Conservation (phyloP, 2,329 filamentous ascomycete species). For the Pezicula radicicola region DNA sequence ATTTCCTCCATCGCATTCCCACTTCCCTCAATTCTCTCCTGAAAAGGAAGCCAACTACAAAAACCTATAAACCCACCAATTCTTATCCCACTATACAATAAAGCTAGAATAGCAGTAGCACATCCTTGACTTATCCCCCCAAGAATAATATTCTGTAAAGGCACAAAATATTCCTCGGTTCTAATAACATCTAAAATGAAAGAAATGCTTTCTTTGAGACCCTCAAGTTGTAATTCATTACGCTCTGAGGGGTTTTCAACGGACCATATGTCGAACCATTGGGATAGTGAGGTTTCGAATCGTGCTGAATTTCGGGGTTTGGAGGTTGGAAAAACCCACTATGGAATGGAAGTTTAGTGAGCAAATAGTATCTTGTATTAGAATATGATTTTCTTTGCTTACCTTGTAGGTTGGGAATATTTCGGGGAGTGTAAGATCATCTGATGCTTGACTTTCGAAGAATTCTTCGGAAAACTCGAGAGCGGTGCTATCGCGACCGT, state of each 20-base stretch:
- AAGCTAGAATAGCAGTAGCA: constrained; percentile 35
- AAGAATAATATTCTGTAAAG: constrained; percentile 36
- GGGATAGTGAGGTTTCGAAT: constrained; percentile 27
- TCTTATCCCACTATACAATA: constrained; percentile 27
- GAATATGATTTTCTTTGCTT: too few relatives aligned
- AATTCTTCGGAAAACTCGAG: constrained; percentile 37
- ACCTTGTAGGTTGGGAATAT: constrained; percentile 12
- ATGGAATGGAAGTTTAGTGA: too few relatives aligned
- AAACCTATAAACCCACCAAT: constrained; percentile 37
- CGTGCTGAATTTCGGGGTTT: constrained; percentile 23
- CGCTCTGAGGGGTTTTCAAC: constrained; percentile 34
- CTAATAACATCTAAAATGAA: constrained; percentile 30
- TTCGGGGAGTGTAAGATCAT: constrained; percentile 11
- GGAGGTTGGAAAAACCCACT: constrained; percentile 17
- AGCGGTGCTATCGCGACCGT: constrained; percentile 39
- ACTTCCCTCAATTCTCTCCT: neutral
- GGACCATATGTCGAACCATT: constrained; percentile 52
- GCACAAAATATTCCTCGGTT: constrained; percentile 32
- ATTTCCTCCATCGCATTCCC: neutral
- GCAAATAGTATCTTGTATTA: too few relatives aligned
- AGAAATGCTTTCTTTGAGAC: constrained; percentile 35
- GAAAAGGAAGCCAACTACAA: constrained; percentile 31
- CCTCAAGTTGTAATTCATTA: constrained; percentile 40
- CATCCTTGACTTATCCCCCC: constrained; percentile 45
- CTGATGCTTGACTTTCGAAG: constrained; percentile 33